Base-by-base conservation (phyloP, 805 yeast genomes). In the Wickerhamiella siamensis region DNA sequence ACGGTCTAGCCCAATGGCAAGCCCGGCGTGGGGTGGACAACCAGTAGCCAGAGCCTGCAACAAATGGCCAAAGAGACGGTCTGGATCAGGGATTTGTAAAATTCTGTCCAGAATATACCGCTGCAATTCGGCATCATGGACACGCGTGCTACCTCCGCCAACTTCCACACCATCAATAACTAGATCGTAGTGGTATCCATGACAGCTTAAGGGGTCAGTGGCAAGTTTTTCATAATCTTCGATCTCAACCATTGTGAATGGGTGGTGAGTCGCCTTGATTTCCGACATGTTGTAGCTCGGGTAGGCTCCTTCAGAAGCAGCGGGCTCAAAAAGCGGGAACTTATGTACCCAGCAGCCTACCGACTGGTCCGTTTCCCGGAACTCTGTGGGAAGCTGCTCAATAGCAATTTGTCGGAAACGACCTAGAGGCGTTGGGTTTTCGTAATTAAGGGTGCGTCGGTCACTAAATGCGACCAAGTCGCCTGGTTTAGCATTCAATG, bases 1-100 rank as follows among this genome's bases (percentile, higher is more conserved):
- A 47, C 99, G 66, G 58, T 91, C 99, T 51, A 91, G 82, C 0
- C 98, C 99, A 29, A 91, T 67, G 0, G 98, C 99, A 31, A 91
- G 66, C 0, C 99, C 99, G 2, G 96, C 95, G 62, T 91, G 99
- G 1, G 99, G 99, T 1, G 99, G 99, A 54, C 97, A 84, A 1
- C 98, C 98, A 63, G 81, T 74, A 19, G 73, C 74, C 42, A 91
- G 72, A 0, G 95, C 95, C 33, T 68, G 65, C 26, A 91, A 65
- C 33, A 91, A 65, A 61, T 91, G 99, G 0, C 95, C 94, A 64
- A 91, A 91, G 6, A 84, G 63, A 29, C 58, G 55, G 36, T 77
- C 69, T 21, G 82, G 71, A 47, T 83, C 46, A 12, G 46, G 26
- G 10, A 91, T 77, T 5, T 69, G 61, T 24, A 91, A 66, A 9